Evolutionary conservation across 495 filamentous ascomycete species (phyloP).

Genomic region (Wilcoxina mikolae): DNA sequence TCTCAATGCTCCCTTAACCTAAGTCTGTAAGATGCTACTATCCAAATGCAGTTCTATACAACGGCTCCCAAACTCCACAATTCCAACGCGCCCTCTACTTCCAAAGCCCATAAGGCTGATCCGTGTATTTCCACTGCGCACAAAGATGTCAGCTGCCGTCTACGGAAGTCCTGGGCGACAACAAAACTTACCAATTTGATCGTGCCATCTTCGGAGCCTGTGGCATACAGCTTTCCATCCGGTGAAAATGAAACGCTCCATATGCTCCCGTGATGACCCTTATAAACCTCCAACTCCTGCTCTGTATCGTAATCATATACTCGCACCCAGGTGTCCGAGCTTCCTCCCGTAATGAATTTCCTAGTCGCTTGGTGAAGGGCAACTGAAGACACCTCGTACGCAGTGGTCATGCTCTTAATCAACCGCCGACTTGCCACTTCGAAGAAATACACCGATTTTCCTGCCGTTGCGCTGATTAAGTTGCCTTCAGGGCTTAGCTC

Average conservation of each 20-base stretch:
- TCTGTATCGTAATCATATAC: conserved; percentile 76
- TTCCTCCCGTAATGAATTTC: conserved; percentile 75
- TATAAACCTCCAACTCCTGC: conserved; percentile 72
- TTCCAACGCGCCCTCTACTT: conserved; percentile 20
- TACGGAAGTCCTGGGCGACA: background rate
- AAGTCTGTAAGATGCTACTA: too few species aligned
- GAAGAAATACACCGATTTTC: conserved; percentile 87
- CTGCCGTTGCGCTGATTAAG: conserved; percentile 41
- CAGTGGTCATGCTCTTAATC: conserved; percentile 59
- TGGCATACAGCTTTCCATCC: conserved; percentile 88
- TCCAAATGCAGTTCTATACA: conserved; percentile 5
- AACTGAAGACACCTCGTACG: conserved; percentile 76
- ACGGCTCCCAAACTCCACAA: background rate
- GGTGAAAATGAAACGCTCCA: conserved; percentile 92
- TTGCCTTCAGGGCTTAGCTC: conserved; percentile 50
- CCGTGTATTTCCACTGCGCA: conserved; percentile 50
- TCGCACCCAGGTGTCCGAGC: conserved; percentile 82
- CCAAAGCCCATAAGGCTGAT: conserved; percentile 56
- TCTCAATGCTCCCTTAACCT: background rate
- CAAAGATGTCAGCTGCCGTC: conserved; percentile 4
- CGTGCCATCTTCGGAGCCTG: conserved; percentile 91
- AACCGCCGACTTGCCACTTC: conserved; percentile 56
- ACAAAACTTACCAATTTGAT: conserved; percentile 53
- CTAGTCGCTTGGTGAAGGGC: conserved; percentile 67
- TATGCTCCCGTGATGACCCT: conserved; percentile 92